Evolutionary conservation across 2,329 filamentous ascomycete genomes (phyloP), one percentile per base, ranked within the genome.

Genomic region (Claviceps spartinae): DNA sequence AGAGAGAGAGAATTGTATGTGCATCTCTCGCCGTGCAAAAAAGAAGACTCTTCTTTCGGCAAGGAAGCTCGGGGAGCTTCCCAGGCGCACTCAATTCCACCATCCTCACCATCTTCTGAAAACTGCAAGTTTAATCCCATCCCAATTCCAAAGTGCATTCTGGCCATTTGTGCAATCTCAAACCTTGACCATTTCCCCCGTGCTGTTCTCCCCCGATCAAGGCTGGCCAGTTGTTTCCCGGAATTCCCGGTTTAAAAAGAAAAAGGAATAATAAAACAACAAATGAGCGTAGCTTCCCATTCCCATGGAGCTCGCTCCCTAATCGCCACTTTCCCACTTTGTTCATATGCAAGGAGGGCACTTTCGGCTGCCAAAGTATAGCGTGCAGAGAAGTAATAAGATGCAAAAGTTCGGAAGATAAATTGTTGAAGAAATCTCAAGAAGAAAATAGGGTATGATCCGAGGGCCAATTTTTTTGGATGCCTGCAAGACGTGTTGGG

Each of bases 401-500:
- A 55, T 24, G 42, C 56, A 18, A 36, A 48, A 54, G 58, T 22
- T 6, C n/a, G 42, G 41, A 43, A 22, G 52, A 60, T 49, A 56
- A 58, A 60, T 58, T 52, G 49, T 54, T 56, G 58, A 56, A 58
- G 50, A 54, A 60, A 50, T 48, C 47, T 54, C 49, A 47, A 55
- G 54, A 46, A 30, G 16, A 55, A 56, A 58, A 57, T 53, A 49
- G 65, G 66, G 67, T 67, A 68, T 67, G 66, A 66, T 66, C 62
- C 60, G 49, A 60, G 58, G 64, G 58, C 64, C 57, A 54, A 68
- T 69, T 68, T 66, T 68, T 62, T 47, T 47, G 59, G 61, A 43
- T 69, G 66, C 66, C 64, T 60, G 60, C 56, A 63, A 63, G 64
- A 67, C 62, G 45, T 68, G 63, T 60, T 59, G 54, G 56, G 59